phyloP scores from a whole-genome alignment of 1,284 basidiomycete species.

The Leccinum fallax region DNA sequence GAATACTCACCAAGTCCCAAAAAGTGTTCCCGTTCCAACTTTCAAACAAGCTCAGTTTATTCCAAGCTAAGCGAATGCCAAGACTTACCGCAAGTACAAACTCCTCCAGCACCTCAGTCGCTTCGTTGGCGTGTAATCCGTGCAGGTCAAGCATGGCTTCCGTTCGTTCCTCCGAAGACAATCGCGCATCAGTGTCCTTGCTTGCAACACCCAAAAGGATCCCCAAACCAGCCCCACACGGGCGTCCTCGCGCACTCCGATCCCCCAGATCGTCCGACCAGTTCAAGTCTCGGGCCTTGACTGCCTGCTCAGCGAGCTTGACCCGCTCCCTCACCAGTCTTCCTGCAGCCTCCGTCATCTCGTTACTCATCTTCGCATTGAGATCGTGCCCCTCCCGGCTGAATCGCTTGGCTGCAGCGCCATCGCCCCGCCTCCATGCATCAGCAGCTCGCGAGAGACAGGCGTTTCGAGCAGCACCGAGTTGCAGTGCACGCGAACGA shows the following conservation, averaged over 20 bases:
- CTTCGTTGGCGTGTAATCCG: constrained; percentile 89
- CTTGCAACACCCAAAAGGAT: constrained; percentile 84
- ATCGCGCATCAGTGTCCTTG: constrained; percentile 53
- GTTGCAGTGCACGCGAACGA: constrained; percentile 81
- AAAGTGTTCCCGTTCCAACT: constrained; percentile 86
- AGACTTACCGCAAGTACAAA: constrained; percentile 82
- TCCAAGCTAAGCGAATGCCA: constrained; percentile 1
- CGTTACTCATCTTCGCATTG: constrained; percentile 85
- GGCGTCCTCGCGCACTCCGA: constrained; percentile 71
- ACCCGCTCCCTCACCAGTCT: constrained; percentile 83
- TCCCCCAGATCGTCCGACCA: constrained; percentile 89
- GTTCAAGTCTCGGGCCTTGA: constrained; percentile 62
- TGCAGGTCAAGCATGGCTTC: constrained; percentile 84
- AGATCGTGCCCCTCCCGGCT: constrained; percentile 91
- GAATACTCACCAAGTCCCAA: constrained; percentile 71
- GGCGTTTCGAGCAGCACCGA: constrained; percentile 92
- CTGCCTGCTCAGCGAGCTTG: constrained; percentile 73
- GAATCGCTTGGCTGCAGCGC: constrained; percentile 92
- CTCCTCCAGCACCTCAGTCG: constrained; percentile 87
- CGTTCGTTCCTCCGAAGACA: constrained; percentile 79
- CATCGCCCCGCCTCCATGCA: constrained; percentile 92
- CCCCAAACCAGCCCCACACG: constrained; percentile 82
- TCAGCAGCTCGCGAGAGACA: constrained; percentile 95
- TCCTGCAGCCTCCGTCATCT: constrained; percentile 80
- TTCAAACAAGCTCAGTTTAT: constrained; percentile 19